A percentile compares a stretch with the other conserved stretches of the same genome.
phyloP scores from a whole-genome alignment of 805 yeast species.

The Kuraishia capsulata region DNA sequence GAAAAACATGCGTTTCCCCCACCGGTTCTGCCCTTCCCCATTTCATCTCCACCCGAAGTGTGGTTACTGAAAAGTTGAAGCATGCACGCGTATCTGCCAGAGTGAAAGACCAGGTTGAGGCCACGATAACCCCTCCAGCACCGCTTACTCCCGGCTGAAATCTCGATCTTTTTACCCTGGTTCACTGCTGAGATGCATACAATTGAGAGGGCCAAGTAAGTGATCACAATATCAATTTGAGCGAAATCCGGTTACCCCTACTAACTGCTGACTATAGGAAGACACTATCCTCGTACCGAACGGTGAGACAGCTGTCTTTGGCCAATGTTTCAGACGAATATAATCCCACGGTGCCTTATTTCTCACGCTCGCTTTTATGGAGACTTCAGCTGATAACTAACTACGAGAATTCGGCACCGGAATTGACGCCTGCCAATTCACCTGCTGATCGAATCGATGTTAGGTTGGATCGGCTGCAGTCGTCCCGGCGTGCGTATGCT shows the following conservation, averaged over 20 bases:
- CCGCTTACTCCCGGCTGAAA: too few relatives aligned
- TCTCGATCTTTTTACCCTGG: too few relatives aligned
- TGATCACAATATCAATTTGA: too few relatives aligned
- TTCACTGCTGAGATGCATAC: neutral
- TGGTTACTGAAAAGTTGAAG: too few relatives aligned
- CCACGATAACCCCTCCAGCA: too few relatives aligned
- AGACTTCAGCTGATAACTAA: constrained; percentile 9
- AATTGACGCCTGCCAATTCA: neutral
- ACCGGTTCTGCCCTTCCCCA: too few relatives aligned
- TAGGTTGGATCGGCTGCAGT: constrained; percentile 9
- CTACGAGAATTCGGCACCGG: constrained; percentile 3
- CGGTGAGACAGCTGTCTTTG: constrained; percentile 3
- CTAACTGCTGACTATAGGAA: constrained; percentile 1
- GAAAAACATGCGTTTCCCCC: too few relatives aligned
- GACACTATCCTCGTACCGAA: constrained; percentile 3
- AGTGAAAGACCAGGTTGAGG: too few relatives aligned
- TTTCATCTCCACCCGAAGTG: too few relatives aligned
- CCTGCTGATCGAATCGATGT: neutral
- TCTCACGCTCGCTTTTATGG: constrained; percentile 16
- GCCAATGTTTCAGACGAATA: constrained; percentile 5
- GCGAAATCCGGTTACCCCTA: neutral
- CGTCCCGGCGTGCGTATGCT: constrained; percentile 10
- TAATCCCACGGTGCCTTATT: constrained; percentile 8
- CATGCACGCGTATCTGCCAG: too few relatives aligned
- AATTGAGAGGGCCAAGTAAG: constrained; percentile 2